Percentiles rank a stretch among this genome's conserved stretches.
Conservation (phyloP, 2,329 filamentous ascomycete genomes). For the Fusarium sp. region DNA sequence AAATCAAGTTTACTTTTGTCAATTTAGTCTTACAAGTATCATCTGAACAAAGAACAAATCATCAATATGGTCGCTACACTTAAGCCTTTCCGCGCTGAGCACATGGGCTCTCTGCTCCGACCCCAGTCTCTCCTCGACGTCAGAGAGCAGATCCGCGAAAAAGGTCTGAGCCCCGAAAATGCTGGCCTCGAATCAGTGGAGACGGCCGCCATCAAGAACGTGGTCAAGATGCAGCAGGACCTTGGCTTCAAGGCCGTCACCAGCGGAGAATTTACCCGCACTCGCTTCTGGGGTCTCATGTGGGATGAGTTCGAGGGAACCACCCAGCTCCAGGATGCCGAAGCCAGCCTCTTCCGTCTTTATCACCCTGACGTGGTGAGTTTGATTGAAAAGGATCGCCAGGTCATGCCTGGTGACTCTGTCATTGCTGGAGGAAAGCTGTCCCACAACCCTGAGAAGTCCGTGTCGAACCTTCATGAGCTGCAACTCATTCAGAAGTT, state of each 20-base stretch:
- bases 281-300: slow-evolving; percentile 62
- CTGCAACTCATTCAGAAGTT: slow-evolving; percentile 63
- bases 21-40: background rate
- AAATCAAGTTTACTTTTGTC: background rate
- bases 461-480: slow-evolving; percentile 65
- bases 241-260: slow-evolving; percentile 77
- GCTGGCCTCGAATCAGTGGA: slow-evolving; percentile 72
- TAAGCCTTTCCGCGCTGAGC: slow-evolving; percentile 80
- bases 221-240: slow-evolving; percentile 78
- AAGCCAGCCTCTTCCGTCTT: slow-evolving; percentile 66
- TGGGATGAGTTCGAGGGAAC: slow-evolving; percentile 69
- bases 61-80: slow-evolving; percentile 35
- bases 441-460: slow-evolving; percentile 58
- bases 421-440: slow-evolving; percentile 67
- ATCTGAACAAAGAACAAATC: background rate
- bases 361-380: slow-evolving; percentile 70
- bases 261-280: slow-evolving; percentile 78
- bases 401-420: slow-evolving; percentile 71
- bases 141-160: slow-evolving; percentile 52
- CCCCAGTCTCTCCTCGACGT: slow-evolving; percentile 63
- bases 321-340: slow-evolving; percentile 64
- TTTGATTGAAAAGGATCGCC: slow-evolving; percentile 66
- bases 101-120: slow-evolving; percentile 81
- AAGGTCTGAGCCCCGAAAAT: slow-evolving; percentile 64
- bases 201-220: slow-evolving; percentile 64